Evolutionary conservation across 129 eudicot species (phyloP).

Genomic region (Glebionis coronaria): DNA sequence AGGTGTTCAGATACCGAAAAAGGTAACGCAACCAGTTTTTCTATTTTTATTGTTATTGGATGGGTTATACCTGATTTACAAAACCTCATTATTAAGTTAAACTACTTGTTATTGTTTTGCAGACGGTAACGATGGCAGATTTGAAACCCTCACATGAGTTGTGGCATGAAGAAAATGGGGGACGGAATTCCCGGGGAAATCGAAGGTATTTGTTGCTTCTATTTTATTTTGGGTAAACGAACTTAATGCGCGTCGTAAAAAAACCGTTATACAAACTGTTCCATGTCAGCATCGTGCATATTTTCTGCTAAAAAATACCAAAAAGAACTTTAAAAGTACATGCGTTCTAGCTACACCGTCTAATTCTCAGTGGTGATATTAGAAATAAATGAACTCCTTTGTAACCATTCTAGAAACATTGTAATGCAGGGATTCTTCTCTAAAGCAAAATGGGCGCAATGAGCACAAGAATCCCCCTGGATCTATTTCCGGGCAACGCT

Average conservation of each 20-base stretch:
- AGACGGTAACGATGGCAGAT: slow-evolving; percentile 57
- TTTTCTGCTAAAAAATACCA: too few species aligned
- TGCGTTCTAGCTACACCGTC: too few species aligned
- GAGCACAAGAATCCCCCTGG: slow-evolving; percentile 44
- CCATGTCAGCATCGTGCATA: too few species aligned
- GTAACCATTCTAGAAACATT: background rate
- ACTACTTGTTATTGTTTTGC: background rate
- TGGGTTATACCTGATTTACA: too few species aligned
- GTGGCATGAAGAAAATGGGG: slow-evolving; percentile 87
- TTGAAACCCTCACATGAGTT: slow-evolving; percentile 56
- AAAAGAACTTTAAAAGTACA: background rate
- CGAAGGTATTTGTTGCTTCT: slow-evolving; percentile 42
- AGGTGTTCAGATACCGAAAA: slow-evolving; percentile 66
- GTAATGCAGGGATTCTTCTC: slow-evolving; percentile 15
- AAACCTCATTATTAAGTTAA: too few species aligned
- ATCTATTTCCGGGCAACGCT: slow-evolving; percentile 54
- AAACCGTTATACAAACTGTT: too few species aligned
- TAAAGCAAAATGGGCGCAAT: slow-evolving; percentile 21
- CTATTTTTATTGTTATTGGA: too few species aligned
- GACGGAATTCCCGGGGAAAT: slow-evolving; percentile 32
- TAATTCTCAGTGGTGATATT: too few species aligned
- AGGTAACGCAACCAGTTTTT: slow-evolving; percentile 33
- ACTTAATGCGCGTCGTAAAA: too few species aligned
- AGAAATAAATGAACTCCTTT: too few species aligned
- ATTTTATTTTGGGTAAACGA: background rate